Base-by-base conservation (phyloP, 495 filamentous ascomycete genomes). In the Penicillium coffeae region DNA sequence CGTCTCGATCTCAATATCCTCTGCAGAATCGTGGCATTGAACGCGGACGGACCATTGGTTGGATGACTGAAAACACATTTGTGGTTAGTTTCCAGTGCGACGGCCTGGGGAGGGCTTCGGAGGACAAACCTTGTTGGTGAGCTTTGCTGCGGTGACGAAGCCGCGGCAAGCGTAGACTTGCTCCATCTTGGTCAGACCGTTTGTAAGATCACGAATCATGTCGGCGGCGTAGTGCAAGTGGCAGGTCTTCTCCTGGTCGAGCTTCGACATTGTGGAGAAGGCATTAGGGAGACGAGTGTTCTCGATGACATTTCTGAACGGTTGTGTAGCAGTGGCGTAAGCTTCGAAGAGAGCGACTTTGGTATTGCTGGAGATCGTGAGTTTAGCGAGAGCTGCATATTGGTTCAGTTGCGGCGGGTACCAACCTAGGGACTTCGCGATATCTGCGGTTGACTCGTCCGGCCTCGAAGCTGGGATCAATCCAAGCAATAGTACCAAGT, bases 341-440 rank as follows among this genome's bases (percentile, higher is more conserved):
- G 69, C 61, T 48, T 78, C 66, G 57, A 82, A 81, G 10, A 76
- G 55, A 16, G 68, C 60, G 13, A 82, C 79, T 58, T 78, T 80
- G 50, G 70, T 73, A 48, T 73, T 73, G 52, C 70, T 73, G 55
- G 14, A 18, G 15, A 16, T 15, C 13, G 5, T 35, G 20, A 41
- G 36, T 52, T 63, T 43, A 53, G 55, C 49, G 38, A 41, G 22
- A 41, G 41, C 48, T 21, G 20, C 2, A 3, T 12, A 20, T 2
- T 3, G 14, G 5, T 20, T 13, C 18, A 45, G 35, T 42, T 13
- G 27, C 30, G 6, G 18, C 34, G 32, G 38, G 38, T 21, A 67
- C 71, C 47, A 45, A 78, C 76, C 72, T 76, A 6, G 77, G 79
- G 32, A 81, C 79, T 51, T 80, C 76, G 49, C 77, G 72, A 52